phyloP scores from a whole-genome alignment of 2,329 filamentous ascomycete genomes.

The Botryotinia narcissicola region DNA sequence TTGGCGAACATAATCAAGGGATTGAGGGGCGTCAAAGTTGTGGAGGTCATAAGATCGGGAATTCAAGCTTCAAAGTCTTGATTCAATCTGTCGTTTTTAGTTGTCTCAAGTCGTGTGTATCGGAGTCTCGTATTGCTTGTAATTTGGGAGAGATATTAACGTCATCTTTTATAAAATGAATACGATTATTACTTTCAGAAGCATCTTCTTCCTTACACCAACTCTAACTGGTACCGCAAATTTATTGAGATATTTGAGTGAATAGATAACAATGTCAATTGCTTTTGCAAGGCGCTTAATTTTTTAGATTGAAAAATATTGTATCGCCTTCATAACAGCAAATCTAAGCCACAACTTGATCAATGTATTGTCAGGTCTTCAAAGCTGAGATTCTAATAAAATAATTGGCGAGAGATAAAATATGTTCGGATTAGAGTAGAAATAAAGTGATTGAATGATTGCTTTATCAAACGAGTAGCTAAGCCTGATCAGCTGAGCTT shows the following conservation, averaged over 20 bases:
- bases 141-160: neutral
- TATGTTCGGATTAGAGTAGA: no score
- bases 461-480: no score
- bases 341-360: no score
- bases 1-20: conserved; percentile 26
- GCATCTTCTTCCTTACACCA: neutral
- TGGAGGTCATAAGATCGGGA: conserved; percentile 16
- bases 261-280: fast-evolving
- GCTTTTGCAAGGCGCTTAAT: neutral
- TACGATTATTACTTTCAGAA: neutral
- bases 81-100: neutral
- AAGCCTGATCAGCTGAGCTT: no score
- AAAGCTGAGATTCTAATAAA: no score
- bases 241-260: neutral
- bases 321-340: no score
- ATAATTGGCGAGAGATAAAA: no score
- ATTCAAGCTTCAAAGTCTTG: neutral
- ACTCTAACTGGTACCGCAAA: fast-evolving
- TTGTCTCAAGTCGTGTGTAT: neutral
- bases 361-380: no score
- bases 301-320: no score
- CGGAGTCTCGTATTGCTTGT: neutral
- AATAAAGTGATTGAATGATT: no score
- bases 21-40: conserved; percentile 24
- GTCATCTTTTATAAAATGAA: neutral